Evolutionary conservation across 163 green algal genomes (phyloP), one percentile per base, ranked within the genome.

Genomic region (Volvox carteri): DNA sequence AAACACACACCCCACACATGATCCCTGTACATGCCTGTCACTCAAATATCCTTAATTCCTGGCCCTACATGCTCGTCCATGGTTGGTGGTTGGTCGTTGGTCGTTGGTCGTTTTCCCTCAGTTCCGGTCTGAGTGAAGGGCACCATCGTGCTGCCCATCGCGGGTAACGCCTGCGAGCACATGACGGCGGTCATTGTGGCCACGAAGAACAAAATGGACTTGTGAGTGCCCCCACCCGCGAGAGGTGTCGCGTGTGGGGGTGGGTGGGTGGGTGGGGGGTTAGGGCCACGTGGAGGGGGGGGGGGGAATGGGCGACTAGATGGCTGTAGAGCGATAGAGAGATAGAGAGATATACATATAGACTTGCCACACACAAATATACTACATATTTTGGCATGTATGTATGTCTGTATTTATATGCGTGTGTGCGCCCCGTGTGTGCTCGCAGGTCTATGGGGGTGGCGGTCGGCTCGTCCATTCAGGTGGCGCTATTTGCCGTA

Each of bases 161-260:
- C 96, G 0, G 97, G 97, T 80, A 99, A 99, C 77, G 97, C 97
- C 0, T 97, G 95, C 65, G 97, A 99, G 91, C 97, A 99, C 94
- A 97, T 98, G 90, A 98, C 97, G 0, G 96, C 95, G 9, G 93
- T 96, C 41, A 88, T 96, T 35, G 93, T 89, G 84, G 92, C 93
- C 1, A 90, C 90, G 41, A 96, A 97, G 92, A 93, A 98, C 93
- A 98, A 98, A 90, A 98, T 98, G 96, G 96, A 98, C 87, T 90
- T 98, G 84, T 88, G 83, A 74, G 83, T 52, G 50, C 25, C 19
- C 56, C n/a, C 28, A 41, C 62, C n/a, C n/a, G n/a, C n/a, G n/a
- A n/a, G n/a, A n/a, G n/a, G n/a, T n/a, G n/a, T n/a, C n/a, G n/a
- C n/a, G n/a, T 73, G 35, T 4, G 23, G 28, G 72, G 72, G 41